Conservation (phyloP, 208 protist species). For the Wallacemonas sp. region DNA sequence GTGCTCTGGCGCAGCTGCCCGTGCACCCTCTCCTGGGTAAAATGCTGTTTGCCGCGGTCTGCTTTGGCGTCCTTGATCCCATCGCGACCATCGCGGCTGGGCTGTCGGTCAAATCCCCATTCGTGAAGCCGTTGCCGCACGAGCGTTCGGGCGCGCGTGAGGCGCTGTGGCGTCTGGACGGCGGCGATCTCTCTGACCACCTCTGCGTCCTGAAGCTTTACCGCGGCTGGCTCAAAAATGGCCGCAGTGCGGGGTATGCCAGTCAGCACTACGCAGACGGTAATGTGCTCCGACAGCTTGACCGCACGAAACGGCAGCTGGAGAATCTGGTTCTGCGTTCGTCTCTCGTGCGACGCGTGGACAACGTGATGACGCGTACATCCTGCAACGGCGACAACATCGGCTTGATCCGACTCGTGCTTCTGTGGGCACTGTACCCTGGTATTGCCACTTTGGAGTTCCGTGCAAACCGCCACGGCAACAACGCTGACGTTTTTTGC, state of each 20-base stretch:
- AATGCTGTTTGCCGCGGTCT: slow-evolving; percentile 89
- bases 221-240: slow-evolving; percentile 65
- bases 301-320: slow-evolving; percentile 84
- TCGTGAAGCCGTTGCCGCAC: slow-evolving; percentile 68
- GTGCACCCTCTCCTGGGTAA: slow-evolving; percentile 89
- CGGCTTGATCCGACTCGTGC: slow-evolving; percentile 67
- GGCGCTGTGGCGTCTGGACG: slow-evolving; percentile 53
- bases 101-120: slow-evolving; percentile 80
- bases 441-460: slow-evolving; percentile 78
- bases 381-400: slow-evolving; percentile 74
- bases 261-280: slow-evolving; percentile 71
- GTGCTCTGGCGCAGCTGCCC: slow-evolving; percentile 80
- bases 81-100: slow-evolving; percentile 87
- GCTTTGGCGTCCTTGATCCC: slow-evolving; percentile 86
- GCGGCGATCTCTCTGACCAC: slow-evolving; percentile 72
- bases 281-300: slow-evolving; percentile 70
- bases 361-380: slow-evolving; percentile 38
- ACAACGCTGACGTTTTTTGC: slow-evolving; percentile 62
- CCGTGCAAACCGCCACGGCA: slow-evolving; percentile 44
- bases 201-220: slow-evolving; percentile 69
- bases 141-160: slow-evolving; percentile 42
- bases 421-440: slow-evolving; percentile 84
- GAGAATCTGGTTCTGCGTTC: slow-evolving; percentile 66
- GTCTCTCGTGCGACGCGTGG: slow-evolving; percentile 49
- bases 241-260: slow-evolving; percentile 61